phyloP scores from a whole-genome alignment of 1,284 basidiomycete species.

The Polyporus tsugae region DNA sequence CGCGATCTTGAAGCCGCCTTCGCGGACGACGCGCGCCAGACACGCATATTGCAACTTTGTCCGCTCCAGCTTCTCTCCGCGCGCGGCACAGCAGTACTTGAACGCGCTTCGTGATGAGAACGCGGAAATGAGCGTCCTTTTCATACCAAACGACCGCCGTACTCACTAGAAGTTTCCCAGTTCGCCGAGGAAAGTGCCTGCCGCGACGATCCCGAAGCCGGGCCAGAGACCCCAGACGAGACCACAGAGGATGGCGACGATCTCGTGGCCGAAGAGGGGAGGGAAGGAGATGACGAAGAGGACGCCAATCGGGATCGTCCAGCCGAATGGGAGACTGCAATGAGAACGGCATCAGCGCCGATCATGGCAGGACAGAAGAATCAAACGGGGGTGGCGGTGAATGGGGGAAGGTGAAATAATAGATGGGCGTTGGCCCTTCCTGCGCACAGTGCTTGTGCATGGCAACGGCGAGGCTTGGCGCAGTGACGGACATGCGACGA shows the following conservation, averaged over 20 bases:
- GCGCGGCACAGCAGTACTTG: conserved; percentile 67
- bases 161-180: conserved; percentile 76
- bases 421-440: neutral
- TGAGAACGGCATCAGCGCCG: neutral
- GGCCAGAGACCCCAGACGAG: conserved; percentile 78
- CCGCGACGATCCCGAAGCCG: conserved; percentile 73
- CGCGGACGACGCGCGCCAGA: conserved; percentile 78
- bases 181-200: conserved; percentile 74
- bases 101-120: conserved; percentile 55
- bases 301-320: conserved; percentile 84
- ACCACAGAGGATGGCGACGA: conserved; percentile 79
- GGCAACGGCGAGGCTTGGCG: neutral
- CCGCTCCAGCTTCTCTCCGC: conserved; percentile 77
- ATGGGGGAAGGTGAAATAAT: too few relatives aligned
- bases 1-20: conserved; percentile 83
- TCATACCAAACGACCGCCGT: neutral
- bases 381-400: neutral
- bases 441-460: neutral
- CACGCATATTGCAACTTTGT: conserved; percentile 80
- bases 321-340: conserved; percentile 58
- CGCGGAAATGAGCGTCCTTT: neutral
- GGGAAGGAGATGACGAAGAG: conserved; percentile 83
- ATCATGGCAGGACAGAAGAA: neutral
- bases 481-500: neutral
- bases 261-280: conserved; percentile 82